These are phyloP conservation scores for Thymus quinquecostatus DNA, from an alignment of 257 asterid genomes.

Conservation along the genomic window DNA sequence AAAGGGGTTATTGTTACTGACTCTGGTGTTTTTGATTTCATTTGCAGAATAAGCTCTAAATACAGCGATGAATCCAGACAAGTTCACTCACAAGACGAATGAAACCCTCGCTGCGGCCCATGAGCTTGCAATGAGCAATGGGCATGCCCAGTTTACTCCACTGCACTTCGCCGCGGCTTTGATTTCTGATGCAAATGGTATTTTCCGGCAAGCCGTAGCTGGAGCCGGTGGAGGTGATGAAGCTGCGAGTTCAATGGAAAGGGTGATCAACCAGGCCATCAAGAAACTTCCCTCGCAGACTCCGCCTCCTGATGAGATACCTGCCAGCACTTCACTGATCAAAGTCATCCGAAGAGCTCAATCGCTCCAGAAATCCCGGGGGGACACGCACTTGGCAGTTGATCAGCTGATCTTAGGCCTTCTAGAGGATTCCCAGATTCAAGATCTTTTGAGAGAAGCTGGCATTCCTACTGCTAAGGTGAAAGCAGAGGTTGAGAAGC, in stretches of 20 bases:
- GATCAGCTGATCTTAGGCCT: constrained; percentile 70
- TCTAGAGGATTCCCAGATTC: constrained; percentile 65
- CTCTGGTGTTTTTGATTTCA: neutral
- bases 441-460: constrained; percentile 55
- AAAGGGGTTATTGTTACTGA: neutral
- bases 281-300: constrained; percentile 61
- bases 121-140: constrained; percentile 57
- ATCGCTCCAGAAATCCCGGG: constrained; percentile 55
- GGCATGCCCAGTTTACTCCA: constrained; percentile 77
- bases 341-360: constrained; percentile 68
- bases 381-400: constrained; percentile 65
- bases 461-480: constrained; percentile 52
- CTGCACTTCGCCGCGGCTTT: constrained; percentile 60
- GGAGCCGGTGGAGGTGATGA: constrained; percentile 60
- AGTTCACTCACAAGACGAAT: constrained; percentile 74
- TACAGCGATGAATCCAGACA: constrained; percentile 65
- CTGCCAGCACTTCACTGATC: constrained; percentile 64
- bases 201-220: constrained; percentile 62
- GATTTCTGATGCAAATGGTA: constrained; percentile 53
- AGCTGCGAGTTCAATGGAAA: constrained; percentile 48
- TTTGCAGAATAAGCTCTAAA: constrained; percentile 19
- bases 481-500: constrained; percentile 62
- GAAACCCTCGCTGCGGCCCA: constrained; percentile 69
- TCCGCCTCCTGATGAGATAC: constrained; percentile 65
- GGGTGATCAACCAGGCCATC: constrained; percentile 56